Conservation (phyloP, 768 basidiomycete genomes). For the Fistulinella prunicolor region DNA sequence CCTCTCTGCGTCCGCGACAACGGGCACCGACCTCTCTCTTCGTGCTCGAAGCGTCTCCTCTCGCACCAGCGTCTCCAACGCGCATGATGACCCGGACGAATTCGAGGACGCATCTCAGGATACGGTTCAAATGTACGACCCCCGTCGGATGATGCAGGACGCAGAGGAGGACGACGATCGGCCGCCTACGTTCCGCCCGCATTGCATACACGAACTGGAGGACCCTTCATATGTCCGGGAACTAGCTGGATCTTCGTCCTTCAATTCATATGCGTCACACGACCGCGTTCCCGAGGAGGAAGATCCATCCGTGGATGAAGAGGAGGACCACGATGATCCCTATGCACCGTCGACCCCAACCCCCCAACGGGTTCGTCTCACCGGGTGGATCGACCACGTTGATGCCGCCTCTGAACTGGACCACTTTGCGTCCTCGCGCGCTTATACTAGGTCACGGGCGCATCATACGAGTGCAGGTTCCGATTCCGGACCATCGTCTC, state of each 20-base stretch:
- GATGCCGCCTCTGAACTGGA: constrained; percentile 52
- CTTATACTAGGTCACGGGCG: not conserved
- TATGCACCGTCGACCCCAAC: constrained; percentile 21
- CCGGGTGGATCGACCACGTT: constrained; percentile 53
- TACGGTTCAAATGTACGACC: constrained; percentile 16
- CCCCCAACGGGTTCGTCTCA: constrained; percentile 40
- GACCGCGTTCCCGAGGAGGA: not conserved
- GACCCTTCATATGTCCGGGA: constrained; percentile 30
- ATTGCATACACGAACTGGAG: constrained; percentile 57
- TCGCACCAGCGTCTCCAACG: constrained; percentile 20
- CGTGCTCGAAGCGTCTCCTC: constrained; percentile 25
- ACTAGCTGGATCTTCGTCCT: constrained; percentile 6
- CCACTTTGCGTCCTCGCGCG: constrained; percentile 42
- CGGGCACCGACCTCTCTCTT: constrained; percentile 35
- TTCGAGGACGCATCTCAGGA: constrained; percentile 14
- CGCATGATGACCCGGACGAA: constrained; percentile 7
- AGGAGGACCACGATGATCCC: constrained; percentile 12
- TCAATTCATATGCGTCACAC: constrained; percentile 1
- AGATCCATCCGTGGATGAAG: not conserved
- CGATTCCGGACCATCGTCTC: not conserved
- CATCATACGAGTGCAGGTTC: not conserved
- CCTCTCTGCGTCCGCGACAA: too few relatives aligned
- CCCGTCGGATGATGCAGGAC: constrained; percentile 31
- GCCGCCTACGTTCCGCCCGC: constrained; percentile 29
- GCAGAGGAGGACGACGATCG: constrained; percentile 26